Conservation (phyloP, 1,284 basidiomycete genomes). For the Heterobasidion irregulare region DNA sequence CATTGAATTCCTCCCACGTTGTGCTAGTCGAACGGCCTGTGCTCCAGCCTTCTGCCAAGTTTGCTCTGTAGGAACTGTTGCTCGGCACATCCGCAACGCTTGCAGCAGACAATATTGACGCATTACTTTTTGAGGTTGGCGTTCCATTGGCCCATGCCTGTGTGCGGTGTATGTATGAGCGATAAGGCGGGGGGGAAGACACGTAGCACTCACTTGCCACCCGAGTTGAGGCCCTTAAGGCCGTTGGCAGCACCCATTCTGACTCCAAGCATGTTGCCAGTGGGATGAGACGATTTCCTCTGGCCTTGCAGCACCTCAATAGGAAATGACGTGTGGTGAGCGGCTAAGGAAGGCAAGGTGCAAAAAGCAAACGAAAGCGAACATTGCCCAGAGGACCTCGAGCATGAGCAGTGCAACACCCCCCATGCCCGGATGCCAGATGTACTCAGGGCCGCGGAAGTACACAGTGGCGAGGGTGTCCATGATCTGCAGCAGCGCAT, state of each 20-base stretch:
- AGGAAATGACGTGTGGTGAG: neutral
- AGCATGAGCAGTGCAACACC: constrained; percentile 71
- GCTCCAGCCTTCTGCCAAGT: constrained; percentile 39
- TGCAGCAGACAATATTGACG: constrained; percentile 51
- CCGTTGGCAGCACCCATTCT: constrained; percentile 38
- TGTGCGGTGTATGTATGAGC: constrained; percentile 4
- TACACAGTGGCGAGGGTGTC: constrained; percentile 62
- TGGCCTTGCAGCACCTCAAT: constrained; percentile 33
- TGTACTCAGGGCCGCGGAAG: constrained; percentile 64
- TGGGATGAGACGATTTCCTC: constrained; percentile 31
- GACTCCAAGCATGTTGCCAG: constrained; percentile 44
- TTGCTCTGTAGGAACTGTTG: constrained; percentile 40
- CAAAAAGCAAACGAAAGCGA: too few relatives aligned
- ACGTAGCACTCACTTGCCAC: constrained; percentile 56
- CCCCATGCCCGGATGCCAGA: constrained; percentile 60
- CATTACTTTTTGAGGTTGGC: constrained; percentile 45
- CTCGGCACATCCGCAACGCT: constrained; percentile 38
- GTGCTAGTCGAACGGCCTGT: constrained; percentile 39
- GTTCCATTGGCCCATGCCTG: constrained; percentile 54
- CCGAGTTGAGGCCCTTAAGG: constrained; percentile 47
- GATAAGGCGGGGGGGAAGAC: neutral
- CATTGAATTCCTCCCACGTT: constrained; percentile 53
- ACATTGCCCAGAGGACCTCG: too few relatives aligned
- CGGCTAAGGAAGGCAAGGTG: neutral
- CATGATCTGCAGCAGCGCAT: constrained; percentile 45